phyloP scores from a whole-genome alignment of 768 basidiomycete species.

The Calocera cornea region DNA sequence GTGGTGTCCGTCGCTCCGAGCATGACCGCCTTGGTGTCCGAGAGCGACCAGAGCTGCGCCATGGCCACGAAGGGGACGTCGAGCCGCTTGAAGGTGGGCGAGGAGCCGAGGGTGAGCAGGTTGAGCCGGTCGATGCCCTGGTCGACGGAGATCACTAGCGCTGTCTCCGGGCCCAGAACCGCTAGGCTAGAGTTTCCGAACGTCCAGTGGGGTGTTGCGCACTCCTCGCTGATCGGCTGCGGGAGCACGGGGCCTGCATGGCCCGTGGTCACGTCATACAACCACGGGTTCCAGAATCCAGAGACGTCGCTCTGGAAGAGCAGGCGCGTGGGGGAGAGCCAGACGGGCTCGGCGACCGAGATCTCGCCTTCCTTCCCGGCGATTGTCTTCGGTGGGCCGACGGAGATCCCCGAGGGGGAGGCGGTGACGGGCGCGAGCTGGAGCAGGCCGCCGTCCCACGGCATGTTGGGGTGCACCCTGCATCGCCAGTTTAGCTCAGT shows the following conservation, averaged over 20 bases:
- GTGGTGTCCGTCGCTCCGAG: slow-evolving; percentile 13
- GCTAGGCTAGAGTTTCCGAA: slow-evolving; percentile 39
- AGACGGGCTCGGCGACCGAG: slow-evolving; percentile 45
- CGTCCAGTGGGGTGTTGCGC: slow-evolving; percentile 43
- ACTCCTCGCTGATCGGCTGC: slow-evolving; percentile 38
- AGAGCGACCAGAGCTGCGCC: slow-evolving; percentile 9
- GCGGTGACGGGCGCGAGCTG: slow-evolving; percentile 36
- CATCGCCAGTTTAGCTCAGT: too few species aligned
- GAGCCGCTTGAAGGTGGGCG: slow-evolving; percentile 9
- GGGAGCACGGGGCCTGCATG: slow-evolving; percentile 30
- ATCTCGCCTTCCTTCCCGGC: slow-evolving; percentile 40
- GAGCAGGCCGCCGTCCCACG: slow-evolving; percentile 54
- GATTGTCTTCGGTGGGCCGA: slow-evolving; percentile 32
- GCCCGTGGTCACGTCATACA: slow-evolving; percentile 28
- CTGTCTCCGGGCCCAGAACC: slow-evolving; percentile 16
- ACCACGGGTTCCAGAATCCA: slow-evolving; percentile 57
- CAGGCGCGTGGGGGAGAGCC: slow-evolving; percentile 42
- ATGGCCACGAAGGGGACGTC: slow-evolving; percentile 13
- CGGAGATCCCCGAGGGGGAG: slow-evolving; percentile 16
- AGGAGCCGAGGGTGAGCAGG: slow-evolving; percentile 30
- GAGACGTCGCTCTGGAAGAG: slow-evolving; percentile 52
- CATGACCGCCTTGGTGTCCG: slow-evolving; percentile 15
- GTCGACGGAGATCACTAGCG: slow-evolving; percentile 24
- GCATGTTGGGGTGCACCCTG: slow-evolving; percentile 40
- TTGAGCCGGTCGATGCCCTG: slow-evolving; percentile 33